These are phyloP conservation scores for Quercus robur DNA, from an alignment of 306 rosid genomes.

Conservation along the genomic window DNA sequence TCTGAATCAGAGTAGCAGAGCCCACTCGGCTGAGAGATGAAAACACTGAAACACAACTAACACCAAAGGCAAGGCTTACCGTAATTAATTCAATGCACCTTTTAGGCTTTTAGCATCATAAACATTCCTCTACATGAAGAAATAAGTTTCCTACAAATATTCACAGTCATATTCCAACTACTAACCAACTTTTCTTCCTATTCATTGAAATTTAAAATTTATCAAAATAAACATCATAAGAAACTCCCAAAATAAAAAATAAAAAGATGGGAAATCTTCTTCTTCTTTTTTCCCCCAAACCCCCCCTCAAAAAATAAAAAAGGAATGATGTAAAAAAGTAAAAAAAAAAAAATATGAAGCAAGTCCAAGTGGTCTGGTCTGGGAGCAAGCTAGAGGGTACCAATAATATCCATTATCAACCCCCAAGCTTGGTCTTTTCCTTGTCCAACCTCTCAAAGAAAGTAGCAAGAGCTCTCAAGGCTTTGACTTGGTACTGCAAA, in stretches of 20 bases:
- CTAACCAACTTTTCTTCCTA: conserved; percentile 10
- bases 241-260: not conserved
- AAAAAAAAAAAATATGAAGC: conserved; percentile 15
- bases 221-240: conserved; percentile 18
- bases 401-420: conserved; percentile 23
- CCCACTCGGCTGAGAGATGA: conserved; percentile 26
- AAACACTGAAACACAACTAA: conserved; percentile 18
- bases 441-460: conserved; percentile 64
- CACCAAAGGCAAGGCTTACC: conserved; percentile 16
- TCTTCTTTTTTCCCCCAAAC: too few species aligned
- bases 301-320: too few species aligned
- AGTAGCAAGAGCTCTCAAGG: conserved; percentile 56
- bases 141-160: conserved; percentile 14
- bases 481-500: conserved; percentile 70
- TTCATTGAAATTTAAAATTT: conserved; percentile 14
- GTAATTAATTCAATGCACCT: conserved; percentile 7
- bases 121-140: conserved; percentile 11
- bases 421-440: conserved; percentile 66
- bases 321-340: not conserved
- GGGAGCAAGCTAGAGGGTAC: not conserved
- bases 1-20: conserved; percentile 20
- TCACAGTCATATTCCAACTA: conserved; percentile 11
- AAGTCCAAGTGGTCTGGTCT: not conserved
- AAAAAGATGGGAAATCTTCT: conserved; percentile 12
- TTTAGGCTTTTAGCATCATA: conserved; percentile 14